Conservation (phyloP, 441 rosid genomes). For the Bruguiera hainesii region DNA sequence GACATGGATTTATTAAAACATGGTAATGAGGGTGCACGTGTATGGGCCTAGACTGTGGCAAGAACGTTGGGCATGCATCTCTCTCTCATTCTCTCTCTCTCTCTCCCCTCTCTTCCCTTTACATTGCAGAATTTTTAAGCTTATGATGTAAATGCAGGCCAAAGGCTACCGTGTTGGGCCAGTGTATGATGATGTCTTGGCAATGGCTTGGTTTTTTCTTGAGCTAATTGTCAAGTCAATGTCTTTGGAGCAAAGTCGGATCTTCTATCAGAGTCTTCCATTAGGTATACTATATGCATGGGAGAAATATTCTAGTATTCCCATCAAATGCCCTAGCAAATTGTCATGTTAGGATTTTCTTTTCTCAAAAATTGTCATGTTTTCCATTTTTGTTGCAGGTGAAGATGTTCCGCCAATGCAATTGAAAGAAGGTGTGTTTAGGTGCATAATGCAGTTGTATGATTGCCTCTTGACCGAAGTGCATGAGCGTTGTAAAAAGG, state of each 20-base stretch:
- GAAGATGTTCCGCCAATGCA: slow-evolving; percentile 99
- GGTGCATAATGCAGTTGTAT: slow-evolving; percentile 88
- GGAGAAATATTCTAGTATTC: too few relatives aligned
- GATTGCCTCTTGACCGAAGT: slow-evolving; percentile 99
- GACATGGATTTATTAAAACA: too few relatives aligned
- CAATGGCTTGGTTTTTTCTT: slow-evolving; percentile 99
- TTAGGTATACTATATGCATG: slow-evolving; percentile 49
- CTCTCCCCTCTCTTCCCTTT: not conserved
- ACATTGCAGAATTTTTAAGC: slow-evolving; percentile 4
- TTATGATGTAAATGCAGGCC: slow-evolving; percentile 57
- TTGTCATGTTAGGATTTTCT: not conserved
- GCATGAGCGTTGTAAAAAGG: slow-evolving; percentile 98
- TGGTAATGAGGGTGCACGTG: not conserved
- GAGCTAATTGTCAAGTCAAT: slow-evolving; percentile 98
- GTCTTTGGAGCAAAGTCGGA: slow-evolving; percentile 96
- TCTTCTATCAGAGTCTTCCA: slow-evolving; percentile 85
- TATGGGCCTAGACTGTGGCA: not conserved
- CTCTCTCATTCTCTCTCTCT: not conserved
- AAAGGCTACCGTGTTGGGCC: slow-evolving; percentile 99
- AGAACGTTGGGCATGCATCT: not conserved
- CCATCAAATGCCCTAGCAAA: not conserved
- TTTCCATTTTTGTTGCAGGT: slow-evolving; percentile 42
- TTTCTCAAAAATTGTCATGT: not conserved
- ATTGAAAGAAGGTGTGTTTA: slow-evolving; percentile 93
- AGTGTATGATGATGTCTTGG: slow-evolving; percentile 96